phyloP scores from a whole-genome alignment of 139 green algal species.

The Eudorina sp. region DNA sequence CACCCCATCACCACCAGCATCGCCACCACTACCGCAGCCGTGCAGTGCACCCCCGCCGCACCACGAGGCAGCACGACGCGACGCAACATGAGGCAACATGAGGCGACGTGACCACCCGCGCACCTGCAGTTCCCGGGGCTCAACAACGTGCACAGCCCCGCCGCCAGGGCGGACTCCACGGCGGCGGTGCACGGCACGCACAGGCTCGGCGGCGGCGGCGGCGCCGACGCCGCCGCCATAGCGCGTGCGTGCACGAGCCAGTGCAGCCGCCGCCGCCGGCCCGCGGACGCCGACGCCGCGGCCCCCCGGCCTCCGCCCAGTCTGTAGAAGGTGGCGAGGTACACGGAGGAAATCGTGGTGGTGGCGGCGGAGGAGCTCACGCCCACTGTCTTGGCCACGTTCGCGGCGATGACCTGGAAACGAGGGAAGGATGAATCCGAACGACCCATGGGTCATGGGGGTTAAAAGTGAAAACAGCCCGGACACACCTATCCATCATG shows the following conservation, averaged over 20 bases:
- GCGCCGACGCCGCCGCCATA: neutral
- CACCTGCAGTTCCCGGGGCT: conserved; percentile 3
- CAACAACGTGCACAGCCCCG: neutral
- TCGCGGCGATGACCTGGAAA: neutral
- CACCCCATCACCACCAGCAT: too few relatives aligned
- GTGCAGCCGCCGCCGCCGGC: too few relatives aligned
- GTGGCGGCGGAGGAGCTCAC: neutral
- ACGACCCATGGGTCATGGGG: too few relatives aligned
- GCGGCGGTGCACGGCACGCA: neutral
- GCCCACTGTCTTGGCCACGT: neutral
- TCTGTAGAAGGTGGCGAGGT: neutral
- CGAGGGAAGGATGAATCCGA: too few relatives aligned
- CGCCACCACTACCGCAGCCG: too few relatives aligned
- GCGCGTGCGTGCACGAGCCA: neutral
- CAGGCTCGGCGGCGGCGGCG: neutral
- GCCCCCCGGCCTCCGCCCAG: neutral
- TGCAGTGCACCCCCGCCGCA: too few relatives aligned
- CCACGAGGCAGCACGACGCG: too few relatives aligned
- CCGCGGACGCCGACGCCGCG: neutral
- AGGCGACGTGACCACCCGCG: too few relatives aligned
- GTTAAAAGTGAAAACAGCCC: too few relatives aligned
- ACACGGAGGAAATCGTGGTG: neutral
- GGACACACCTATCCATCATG: too few relatives aligned
- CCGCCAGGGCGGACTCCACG: neutral
- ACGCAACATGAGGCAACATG: too few relatives aligned